Evolutionary conservation across 2,329 filamentous ascomycete species (phyloP), one percentile per base, ranked within the genome.

Genomic region (Verticillium zaregamsianum): DNA sequence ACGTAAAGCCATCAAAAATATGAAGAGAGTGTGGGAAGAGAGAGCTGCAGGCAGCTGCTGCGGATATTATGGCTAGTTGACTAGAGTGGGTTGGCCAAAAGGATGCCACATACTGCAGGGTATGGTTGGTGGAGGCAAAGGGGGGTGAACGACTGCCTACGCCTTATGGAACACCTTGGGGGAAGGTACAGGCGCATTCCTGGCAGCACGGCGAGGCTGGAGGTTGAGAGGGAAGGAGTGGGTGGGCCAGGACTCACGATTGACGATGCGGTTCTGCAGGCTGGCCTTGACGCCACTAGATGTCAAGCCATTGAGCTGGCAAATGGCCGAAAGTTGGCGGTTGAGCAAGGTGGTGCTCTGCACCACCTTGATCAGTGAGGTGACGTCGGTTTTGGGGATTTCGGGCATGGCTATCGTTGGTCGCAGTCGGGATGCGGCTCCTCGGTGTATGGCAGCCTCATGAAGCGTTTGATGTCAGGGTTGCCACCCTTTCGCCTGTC

Each of bases 251-350:
- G 60, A 86, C 91, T 76, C 82, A 98, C 95, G 85, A 63, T 86
- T 80, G 65, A 90, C 86, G 64, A 97, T 90, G 69, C 94, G 89
- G 62, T 80, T 79, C 76, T 97, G 93, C 63, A 98, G 80, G 52
- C 90, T 85, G 37, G 87, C 86, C 80, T 99, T 99, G 70, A 95
- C 89, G 23, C 95, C 95, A 32, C 89, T 91, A 64, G 91, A 90
- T 66, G 86, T 84, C 39, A 96, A 80, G 56, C 87, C 85, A 77
- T 96, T 91, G 64, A 85, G 80, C 65, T 86, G 84, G 71, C 94
- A 90, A 66, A 98, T 89, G 59, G 82, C 82, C 69, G 92, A 91
- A 57, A 97, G 84, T 69, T 93, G 88, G 23, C 80, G 77, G 69
- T 86, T 86, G 33, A 85, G 75, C 25, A 87, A 73, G 14, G 75